Conservation (phyloP, 2,329 filamentous ascomycete species). For the Fusarium scirpi region DNA sequence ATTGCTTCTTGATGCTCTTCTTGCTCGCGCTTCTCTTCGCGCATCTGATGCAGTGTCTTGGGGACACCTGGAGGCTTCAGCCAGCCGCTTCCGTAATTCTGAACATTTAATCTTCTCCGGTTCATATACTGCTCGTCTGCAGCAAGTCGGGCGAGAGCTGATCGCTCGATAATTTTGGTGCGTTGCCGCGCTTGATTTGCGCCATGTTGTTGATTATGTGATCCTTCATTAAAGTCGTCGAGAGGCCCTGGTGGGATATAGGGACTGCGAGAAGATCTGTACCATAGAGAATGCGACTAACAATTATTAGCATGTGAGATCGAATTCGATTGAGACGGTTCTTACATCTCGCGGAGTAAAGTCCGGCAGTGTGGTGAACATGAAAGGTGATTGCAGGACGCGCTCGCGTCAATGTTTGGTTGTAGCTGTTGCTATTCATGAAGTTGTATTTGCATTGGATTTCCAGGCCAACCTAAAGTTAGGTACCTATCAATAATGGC, state of each 20-base stretch:
- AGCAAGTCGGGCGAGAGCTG: constrained; percentile 75
- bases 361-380: constrained; percentile 74
- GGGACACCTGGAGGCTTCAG: constrained; percentile 87
- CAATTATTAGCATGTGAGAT: constrained; percentile 17
- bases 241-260: constrained; percentile 51
- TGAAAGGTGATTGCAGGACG: constrained; percentile 49
- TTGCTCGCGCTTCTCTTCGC: constrained; percentile 88
- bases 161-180: constrained; percentile 64
- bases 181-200: constrained; percentile 53
- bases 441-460: constrained; percentile 33
- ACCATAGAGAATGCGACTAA: constrained; percentile 80
- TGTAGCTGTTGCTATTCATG: constrained; percentile 27
- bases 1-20: constrained; percentile 85
- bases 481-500: constrained; percentile 13
- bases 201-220: constrained; percentile 48
- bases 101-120: constrained; percentile 82
- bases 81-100: constrained; percentile 90
- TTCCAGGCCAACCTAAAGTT: constrained; percentile 26
- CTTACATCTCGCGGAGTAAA: constrained; percentile 78
- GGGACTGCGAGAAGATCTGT: constrained; percentile 71
- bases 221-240: constrained; percentile 49
- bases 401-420: constrained; percentile 31
- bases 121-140: constrained; percentile 82
- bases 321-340: constrained; percentile 10
- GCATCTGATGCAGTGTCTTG: constrained; percentile 91